A percentile compares a stretch with the other conserved stretches of the same genome.
phyloP scores from a whole-genome alignment of 202 grass and related monocot species.

The Carex arenaria region DNA sequence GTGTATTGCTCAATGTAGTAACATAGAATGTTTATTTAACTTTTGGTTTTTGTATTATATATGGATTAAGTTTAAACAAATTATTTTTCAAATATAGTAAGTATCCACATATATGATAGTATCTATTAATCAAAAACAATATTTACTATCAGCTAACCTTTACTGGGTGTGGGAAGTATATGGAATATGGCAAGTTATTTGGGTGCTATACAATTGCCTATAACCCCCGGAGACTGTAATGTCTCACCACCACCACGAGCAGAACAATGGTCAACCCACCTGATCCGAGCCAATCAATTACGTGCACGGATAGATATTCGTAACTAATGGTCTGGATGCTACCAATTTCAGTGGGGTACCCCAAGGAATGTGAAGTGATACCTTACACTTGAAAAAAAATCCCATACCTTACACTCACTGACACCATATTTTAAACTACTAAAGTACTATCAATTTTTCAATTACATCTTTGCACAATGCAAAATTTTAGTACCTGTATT shows the following conservation, averaged over 20 bases:
- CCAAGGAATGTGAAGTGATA: background rate
- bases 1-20: background rate
- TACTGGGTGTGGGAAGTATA: background rate
- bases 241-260: background rate
- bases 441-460: background rate
- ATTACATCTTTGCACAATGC: background rate
- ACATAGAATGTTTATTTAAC: background rate
- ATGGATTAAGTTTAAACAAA: background rate
- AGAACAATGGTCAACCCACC: background rate
- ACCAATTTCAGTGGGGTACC: background rate
- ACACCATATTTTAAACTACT: background rate
- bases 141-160: background rate
- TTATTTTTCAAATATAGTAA: background rate
- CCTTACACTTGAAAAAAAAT: too few relatives aligned
- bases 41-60: background rate
- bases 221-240: background rate
- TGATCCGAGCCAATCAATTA: background rate
- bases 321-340: background rate
- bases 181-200: background rate
- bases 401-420: too few relatives aligned
- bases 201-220: background rate
- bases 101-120: background rate
- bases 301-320: background rate
- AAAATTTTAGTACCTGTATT: slow-evolving; percentile 46
- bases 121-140: background rate